Conservation (phyloP, 2,329 filamentous ascomycete species). For the Eutypa lata region DNA sequence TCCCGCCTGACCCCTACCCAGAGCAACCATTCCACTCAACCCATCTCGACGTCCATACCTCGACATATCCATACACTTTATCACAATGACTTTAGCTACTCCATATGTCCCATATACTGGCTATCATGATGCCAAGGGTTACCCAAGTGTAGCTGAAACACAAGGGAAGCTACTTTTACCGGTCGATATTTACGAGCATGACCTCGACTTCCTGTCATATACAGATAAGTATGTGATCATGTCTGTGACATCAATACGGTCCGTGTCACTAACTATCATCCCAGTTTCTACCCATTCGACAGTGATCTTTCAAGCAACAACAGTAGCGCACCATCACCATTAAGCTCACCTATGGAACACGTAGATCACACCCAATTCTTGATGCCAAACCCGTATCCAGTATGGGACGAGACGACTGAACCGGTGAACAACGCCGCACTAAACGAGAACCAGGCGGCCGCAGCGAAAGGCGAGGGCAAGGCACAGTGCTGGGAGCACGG, state of each 20-base stretch:
- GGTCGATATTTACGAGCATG: background rate
- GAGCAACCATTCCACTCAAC: background rate
- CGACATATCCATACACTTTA: background rate
- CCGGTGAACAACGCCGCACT: background rate
- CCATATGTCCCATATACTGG: background rate
- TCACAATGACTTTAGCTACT: background rate
- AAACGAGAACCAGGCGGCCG: slow-evolving; percentile 10
- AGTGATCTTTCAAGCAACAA: background rate
- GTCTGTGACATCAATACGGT: background rate
- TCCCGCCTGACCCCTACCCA: background rate
- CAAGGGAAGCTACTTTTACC: background rate
- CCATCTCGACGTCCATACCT: background rate
- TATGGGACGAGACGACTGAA: background rate
- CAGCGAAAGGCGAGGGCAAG: slow-evolving; percentile 12
- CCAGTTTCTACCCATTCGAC: background rate
- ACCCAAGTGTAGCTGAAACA: background rate
- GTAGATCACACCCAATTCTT: background rate
- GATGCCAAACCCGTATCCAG: background rate
- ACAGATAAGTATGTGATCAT: background rate
- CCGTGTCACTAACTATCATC: background rate
- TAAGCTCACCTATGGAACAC: background rate
- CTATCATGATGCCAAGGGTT: background rate
- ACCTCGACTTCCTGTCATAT: background rate
- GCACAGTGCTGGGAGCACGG: slow-evolving; percentile 26
- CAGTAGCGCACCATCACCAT: background rate